Evolutionary conservation across 768 basidiomycete genomes (phyloP).

Genomic region (Agrocybe praecox): DNA sequence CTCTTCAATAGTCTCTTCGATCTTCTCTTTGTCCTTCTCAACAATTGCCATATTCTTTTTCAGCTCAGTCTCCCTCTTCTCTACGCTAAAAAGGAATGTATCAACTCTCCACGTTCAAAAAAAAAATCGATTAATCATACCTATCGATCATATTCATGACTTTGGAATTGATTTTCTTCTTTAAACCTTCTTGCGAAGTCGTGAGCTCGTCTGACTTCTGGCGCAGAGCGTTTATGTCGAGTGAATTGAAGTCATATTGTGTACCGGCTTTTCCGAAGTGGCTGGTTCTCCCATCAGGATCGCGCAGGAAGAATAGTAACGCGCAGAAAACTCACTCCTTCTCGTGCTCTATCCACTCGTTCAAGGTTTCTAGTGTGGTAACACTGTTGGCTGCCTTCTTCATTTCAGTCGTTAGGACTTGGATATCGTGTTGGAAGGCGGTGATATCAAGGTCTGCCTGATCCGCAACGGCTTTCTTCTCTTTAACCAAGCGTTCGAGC

Average conservation of each 20-base stretch:
- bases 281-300: conserved; percentile 40
- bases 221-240: conserved; percentile 61
- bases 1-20: conserved; percentile 91
- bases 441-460: conserved; percentile 66
- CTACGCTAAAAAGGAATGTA: conserved; percentile 58
- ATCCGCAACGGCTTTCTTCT: conserved; percentile 70
- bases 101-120: not conserved
- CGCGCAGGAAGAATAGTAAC: not conserved
- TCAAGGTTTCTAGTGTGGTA: conserved; percentile 73
- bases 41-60: conserved; percentile 90
- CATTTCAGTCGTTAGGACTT: conserved; percentile 65
- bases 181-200: conserved; percentile 79
- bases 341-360: conserved; percentile 90
- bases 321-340: conserved; percentile 66
- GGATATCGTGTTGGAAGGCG: conserved; percentile 71
- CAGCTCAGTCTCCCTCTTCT: conserved; percentile 87
- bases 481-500: conserved; percentile 81
- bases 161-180: conserved; percentile 95
- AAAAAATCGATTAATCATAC: conserved; percentile 39
- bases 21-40: conserved; percentile 91
- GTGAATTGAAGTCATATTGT: conserved; percentile 75
- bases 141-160: conserved; percentile 95
- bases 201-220: conserved; percentile 77
- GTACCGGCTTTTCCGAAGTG: conserved; percentile 83
- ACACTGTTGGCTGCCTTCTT: conserved; percentile 51